These are phyloP conservation scores for Anisodus tanguticus DNA, from an alignment of 257 asterid species.

Conservation along the genomic window DNA sequence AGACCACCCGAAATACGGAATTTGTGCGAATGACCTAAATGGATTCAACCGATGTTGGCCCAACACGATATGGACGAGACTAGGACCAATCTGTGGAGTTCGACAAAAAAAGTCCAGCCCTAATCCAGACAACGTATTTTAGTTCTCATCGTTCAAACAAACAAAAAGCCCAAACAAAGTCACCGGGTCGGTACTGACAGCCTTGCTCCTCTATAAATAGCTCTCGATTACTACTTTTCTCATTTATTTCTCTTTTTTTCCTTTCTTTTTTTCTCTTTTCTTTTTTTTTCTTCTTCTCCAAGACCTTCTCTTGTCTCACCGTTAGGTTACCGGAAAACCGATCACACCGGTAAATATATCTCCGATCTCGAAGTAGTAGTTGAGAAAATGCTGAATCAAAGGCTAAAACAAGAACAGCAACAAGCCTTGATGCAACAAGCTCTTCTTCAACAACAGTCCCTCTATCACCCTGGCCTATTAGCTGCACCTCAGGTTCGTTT, in stretches of 20 bases:
- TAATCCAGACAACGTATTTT: background rate
- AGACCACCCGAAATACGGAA: too few relatives aligned
- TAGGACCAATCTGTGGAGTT: background rate
- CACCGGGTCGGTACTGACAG: background rate
- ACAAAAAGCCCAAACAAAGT: background rate
- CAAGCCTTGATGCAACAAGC: conserved; percentile 97
- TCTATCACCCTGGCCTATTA: conserved; percentile 86
- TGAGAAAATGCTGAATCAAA: conserved; percentile 76
- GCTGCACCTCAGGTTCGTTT: conserved; percentile 87
- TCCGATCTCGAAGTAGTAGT: conserved; percentile 37
- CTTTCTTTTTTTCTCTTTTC: conserved; percentile 11
- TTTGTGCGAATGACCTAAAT: background rate
- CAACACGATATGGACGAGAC: background rate
- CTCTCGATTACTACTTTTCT: conserved; percentile 26
- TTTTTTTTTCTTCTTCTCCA: conserved; percentile 32
- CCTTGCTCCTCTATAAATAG: conserved; percentile 35
- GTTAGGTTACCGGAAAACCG: conserved; percentile 51
- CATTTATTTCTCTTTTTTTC: conserved; percentile 22
- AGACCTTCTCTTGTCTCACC: conserved; percentile 33
- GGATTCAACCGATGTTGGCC: conserved; percentile 5
- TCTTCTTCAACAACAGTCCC: conserved; percentile 86
- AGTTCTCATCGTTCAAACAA: background rate
- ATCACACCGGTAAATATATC: conserved; percentile 29
- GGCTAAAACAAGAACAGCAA: conserved; percentile 85
- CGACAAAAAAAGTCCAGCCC: background rate